Conservation (phyloP, 345 rosid genomes). For the Turnera subulata region DNA sequence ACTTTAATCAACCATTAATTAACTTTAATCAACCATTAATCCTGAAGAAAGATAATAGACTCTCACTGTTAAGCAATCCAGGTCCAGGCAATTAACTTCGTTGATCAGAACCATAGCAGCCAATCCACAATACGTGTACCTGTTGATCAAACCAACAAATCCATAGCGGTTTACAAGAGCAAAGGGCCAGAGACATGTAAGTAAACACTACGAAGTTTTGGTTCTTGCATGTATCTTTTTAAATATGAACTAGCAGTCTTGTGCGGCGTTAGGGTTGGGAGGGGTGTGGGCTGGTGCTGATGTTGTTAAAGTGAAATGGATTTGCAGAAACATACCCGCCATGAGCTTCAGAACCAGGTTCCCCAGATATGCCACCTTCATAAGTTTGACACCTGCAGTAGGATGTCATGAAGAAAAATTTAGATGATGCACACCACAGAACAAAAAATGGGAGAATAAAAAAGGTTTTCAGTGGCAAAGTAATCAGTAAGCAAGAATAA, state of each 20-base stretch:
- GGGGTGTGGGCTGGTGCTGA: too few species aligned
- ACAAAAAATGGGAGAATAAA: neutral
- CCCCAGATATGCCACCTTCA: conserved; percentile 98
- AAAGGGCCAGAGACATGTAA: too few species aligned
- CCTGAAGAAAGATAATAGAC: conserved; percentile 6
- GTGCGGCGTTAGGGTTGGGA: too few species aligned
- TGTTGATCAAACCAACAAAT: conserved; percentile 31
- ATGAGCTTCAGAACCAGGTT: conserved; percentile 97
- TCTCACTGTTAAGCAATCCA: conserved; percentile 67
- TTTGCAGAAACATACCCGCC: conserved; percentile 76
- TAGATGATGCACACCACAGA: too few species aligned
- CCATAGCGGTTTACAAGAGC: conserved; percentile 7
- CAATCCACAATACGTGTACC: conserved; percentile 93
- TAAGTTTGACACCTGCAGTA: conserved; percentile 85
- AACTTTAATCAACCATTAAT: neutral
- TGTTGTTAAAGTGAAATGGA: neutral
- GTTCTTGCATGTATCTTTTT: too few species aligned
- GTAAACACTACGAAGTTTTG: too few species aligned
- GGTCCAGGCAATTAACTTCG: conserved; percentile 64
- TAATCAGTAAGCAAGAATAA: too few species aligned
- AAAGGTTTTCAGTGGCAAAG: neutral
- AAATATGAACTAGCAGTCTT: too few species aligned
- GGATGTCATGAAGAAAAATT: conserved; percentile 10
- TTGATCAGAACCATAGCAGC: conserved; percentile 87
- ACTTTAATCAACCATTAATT: neutral